Conservation (phyloP, 2,329 filamentous ascomycete genomes). For the Exophiala xenobiotica region DNA sequence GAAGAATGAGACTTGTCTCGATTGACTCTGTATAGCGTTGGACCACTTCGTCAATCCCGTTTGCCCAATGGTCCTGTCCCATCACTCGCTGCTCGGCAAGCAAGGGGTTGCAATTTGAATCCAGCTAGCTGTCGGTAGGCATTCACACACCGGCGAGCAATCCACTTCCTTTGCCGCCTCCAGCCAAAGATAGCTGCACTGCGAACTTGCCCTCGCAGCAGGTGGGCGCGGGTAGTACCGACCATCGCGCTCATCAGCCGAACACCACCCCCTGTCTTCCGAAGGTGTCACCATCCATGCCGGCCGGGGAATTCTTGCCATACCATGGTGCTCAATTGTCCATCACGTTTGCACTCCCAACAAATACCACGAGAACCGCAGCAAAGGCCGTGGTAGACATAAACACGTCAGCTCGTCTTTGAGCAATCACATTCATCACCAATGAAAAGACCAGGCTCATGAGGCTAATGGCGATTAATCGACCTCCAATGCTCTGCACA, state of each 20-base stretch:
- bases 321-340: constrained; percentile 10
- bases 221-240: neutral
- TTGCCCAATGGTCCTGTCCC: no score
- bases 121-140: neutral
- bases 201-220: neutral
- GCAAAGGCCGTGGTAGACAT: constrained; percentile 29
- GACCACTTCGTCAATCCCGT: no score
- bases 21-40: no score
- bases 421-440: constrained; percentile 28
- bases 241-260: neutral
- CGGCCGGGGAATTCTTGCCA: constrained; percentile 20
- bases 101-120: no score
- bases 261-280: neutral
- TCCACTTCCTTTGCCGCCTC: neutral
- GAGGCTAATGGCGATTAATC: constrained; percentile 25
- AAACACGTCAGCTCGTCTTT: constrained; percentile 27
- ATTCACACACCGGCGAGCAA: no score
- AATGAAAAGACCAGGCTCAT: constrained; percentile 28
- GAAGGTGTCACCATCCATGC: constrained; percentile 16
- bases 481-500: constrained; percentile 21
- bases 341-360: constrained; percentile 25
- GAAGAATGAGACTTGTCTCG: no score
- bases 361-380: constrained; percentile 28
- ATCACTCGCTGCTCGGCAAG: no score
- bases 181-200: neutral